Evolutionary conservation across 2,329 filamentous ascomycete species (phyloP), one percentile per base, ranked within the genome.

Genomic region (Zalaria obscura): DNA sequence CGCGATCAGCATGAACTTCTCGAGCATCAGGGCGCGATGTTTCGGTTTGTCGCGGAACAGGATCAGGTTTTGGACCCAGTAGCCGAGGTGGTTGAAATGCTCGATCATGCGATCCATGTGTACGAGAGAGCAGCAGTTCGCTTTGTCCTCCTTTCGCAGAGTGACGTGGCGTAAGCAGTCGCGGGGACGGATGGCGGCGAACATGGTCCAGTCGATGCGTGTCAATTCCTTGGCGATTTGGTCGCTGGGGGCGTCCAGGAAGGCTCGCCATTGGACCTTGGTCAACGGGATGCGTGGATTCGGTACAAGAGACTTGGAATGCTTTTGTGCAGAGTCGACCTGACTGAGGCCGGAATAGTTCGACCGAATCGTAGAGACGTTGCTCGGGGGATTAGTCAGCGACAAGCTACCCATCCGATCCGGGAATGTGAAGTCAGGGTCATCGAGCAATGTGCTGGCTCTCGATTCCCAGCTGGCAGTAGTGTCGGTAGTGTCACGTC

Each of bases 191-290:
- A 96, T 94, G 1, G 87, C 88, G 40, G 84, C 93, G 60, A 95
- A 96, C 82, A 96, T 91, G 59, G 93, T 79, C 89, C 89, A 96
- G 63, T 98, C 91, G 42, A 98, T 93, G 46, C 89, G 75, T 3
- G 91, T 96, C 54, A 98, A 73, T 60, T 98, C 91, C 45, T 82
- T 80, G 10, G 89, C 89, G 50, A 96, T 80, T 38, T 86, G 76
- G 46, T 93, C 84, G 40, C 93, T 82, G 1, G 83, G 72, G 25
- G 81, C 80, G 31, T 84, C 83, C 80, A 96, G 93, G 50, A 96
- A 83, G 40, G 82, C 77, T 50, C 88, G 85, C 70, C 91, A 98
- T 45, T 91, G 83, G 35, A 80, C 69, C 60, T 96, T 96, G 50
- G 79, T 83, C 46, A 94, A 72, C 1, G 78, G 73, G 40, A 82